Evolutionary conservation across 441 rosid genomes (phyloP), one percentile per base, ranked within the genome.

Genomic region (Populus hybrid): DNA sequence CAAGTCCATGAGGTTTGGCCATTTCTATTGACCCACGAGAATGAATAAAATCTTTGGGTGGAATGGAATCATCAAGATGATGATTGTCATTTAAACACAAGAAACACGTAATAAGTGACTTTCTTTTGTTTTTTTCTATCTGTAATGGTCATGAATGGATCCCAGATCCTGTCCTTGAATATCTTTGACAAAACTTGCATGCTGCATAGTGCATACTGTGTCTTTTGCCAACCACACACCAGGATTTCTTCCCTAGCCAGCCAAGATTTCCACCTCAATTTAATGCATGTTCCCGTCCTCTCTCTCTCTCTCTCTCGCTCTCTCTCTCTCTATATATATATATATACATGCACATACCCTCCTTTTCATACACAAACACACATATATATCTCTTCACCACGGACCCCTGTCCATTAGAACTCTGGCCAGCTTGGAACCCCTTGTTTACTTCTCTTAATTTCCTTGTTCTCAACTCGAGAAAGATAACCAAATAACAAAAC

Each of bases 11-110:
- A 12, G 36, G 75, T 76, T 73, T 40, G 61, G 53, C 14, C 70
- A 9, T 9, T 21, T 3, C 4, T 38, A 26, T 21, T 21, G 83
- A 79, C 82, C 87, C 85, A 79, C 85, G 57, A 78, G 82, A 76
- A 76, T 21, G 65, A 32, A 38, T 36, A 19, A 81, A 80, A 78
- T 71, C 83, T 82, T 78, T 82, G 80, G 87, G 79, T 80, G 83
- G 77, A 70, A 72, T 63, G 72, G 83, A 80, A 80, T 80, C 84
- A 80, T 75, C 67, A 21, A 73, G 71, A 71, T 82, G 68, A 73
- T 72, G 46, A 68, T 76, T 19, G 70, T 35, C 67, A 30, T 68
- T 40, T 24, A 50, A 9, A 53, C 61, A 70, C 42, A 71, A 8
- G 50, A 70, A 78, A 74, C 79, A 81, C 68, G 79, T 67, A 74